A percentile compares a stretch with the other conserved stretches of the same genome.
These are phyloP conservation scores for Petasospora rhodanensis DNA, from an alignment of 1,139 yeast species.

Conservation along the genomic window DNA sequence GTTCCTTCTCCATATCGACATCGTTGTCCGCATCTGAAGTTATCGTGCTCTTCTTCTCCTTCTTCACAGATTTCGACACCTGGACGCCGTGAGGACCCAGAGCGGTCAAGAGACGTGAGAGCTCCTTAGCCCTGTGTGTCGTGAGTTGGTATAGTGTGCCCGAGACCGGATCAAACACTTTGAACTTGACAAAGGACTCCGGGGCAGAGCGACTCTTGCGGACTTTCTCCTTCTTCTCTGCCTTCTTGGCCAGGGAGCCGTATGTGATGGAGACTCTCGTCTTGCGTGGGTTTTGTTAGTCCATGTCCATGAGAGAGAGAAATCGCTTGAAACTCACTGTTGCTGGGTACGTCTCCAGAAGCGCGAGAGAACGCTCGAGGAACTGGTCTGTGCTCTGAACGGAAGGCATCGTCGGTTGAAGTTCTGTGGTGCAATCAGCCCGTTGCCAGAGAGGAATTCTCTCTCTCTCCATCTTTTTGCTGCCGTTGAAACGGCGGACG, in stretches of 20 bases:
- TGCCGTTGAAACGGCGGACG: too few relatives aligned
- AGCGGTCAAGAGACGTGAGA: conserved; percentile 74
- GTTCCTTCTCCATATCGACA: conserved; percentile 1
- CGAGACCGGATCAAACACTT: conserved; percentile 64
- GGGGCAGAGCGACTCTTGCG: conserved; percentile 18
- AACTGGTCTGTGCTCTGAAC: conserved; percentile 45
- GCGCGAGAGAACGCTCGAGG: conserved; percentile 42
- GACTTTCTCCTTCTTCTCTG: conserved; percentile 26
- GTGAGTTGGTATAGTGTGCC: conserved; percentile 64
- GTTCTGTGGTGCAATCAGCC: too few relatives aligned
- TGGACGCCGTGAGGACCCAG: conserved; percentile 79
- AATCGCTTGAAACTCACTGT: conserved; percentile 33
- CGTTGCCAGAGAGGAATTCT: too few relatives aligned
- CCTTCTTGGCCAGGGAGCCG: conserved; percentile 31
- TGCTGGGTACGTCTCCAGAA: conserved; percentile 47
- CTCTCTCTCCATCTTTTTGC: too few relatives aligned
- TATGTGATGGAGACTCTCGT: conserved; percentile 47
- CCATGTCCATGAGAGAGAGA: too few relatives aligned
- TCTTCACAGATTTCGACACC: conserved; percentile 25
- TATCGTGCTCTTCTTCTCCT: conserved; percentile 3
- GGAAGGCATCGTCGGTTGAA: conserved; percentile 34
- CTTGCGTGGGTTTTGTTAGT: conserved; percentile 12
- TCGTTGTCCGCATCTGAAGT: conserved; percentile 4
- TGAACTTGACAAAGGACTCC: conserved; percentile 46
- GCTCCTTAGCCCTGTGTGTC: conserved; percentile 68